These are phyloP conservation scores for Aspergillus ellipticus DNA, from an alignment of 495 filamentous ascomycete species.

Conservation along the genomic window DNA sequence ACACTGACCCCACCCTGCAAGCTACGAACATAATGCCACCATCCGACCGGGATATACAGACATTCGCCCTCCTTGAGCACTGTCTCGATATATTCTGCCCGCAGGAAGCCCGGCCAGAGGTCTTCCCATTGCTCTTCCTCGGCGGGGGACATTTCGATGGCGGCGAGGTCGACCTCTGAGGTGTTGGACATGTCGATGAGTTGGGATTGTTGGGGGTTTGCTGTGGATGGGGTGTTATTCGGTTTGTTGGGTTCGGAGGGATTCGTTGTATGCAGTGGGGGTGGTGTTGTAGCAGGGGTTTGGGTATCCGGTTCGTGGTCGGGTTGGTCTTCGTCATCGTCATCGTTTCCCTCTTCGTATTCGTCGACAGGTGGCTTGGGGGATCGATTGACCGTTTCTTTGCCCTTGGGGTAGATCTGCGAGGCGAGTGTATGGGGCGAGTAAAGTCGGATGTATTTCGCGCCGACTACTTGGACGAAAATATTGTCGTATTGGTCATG, in stretches of 20 bases:
- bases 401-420: conserved; percentile 62
- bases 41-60: conserved; percentile 88
- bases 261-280: too few relatives aligned
- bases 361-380: neutral
- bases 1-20: conserved; percentile 88
- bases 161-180: conserved; percentile 66
- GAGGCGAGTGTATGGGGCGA: conserved; percentile 55
- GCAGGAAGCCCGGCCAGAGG: conserved; percentile 52
- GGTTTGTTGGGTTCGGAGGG: too few relatives aligned
- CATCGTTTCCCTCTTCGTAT: conserved; percentile 1
- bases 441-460: conserved; percentile 89
- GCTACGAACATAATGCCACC: conserved; percentile 97
- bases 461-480: conserved; percentile 82
- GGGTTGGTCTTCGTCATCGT: neutral
- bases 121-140: conserved; percentile 49
- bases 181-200: conserved; percentile 92
- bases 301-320: neutral
- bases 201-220: conserved; percentile 16
- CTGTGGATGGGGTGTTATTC: too few relatives aligned
- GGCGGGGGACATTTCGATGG: conserved; percentile 42
- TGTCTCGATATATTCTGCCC: conserved; percentile 70
- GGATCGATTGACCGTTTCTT: conserved; percentile 52
- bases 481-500: conserved; percentile 95
- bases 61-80: conserved; percentile 78
- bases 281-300: too few relatives aligned